Base-by-base conservation (phyloP, 495 filamentous ascomycete species). In the Penicillium flavigenum region DNA sequence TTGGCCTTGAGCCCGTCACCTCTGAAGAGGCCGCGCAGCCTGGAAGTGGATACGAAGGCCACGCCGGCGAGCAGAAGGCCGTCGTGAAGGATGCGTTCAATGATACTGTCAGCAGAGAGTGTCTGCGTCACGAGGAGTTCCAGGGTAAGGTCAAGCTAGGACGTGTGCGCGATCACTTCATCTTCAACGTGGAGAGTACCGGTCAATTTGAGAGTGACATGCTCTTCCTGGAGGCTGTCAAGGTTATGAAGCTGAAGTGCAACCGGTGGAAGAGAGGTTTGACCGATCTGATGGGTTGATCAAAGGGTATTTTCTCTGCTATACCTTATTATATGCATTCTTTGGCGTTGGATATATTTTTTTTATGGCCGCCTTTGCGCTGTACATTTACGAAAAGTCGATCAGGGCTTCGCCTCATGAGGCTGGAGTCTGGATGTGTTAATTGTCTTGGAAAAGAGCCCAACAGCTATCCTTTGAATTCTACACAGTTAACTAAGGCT, bases 61-160 rank as follows among this genome's bases (percentile, higher is more conserved):
- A 89, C 61, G 73, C 73, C 2, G 82, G 82, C 17, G 88, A 96
- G 76, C 71, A 82, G 60, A 94, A 93, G 77, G 94, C 93, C 0
- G 89, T 96, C 5, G 94, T 98, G 2, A 72, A 70, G 51, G 85
- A 97, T 73, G 76, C 92, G 0, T 85, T 88, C 73, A 88, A 87
- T 48, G 94, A 99, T 71, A 98, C 93, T 2, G 94, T 99, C 55
- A 92, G 87, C 68, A 81, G 95, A 57, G 95, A 99, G 76, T 92
- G 89, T 59, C 70, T 98, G 63, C 82, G 95, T 42, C 93, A 99
- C 68, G 83, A 85, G 41, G 95, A 98, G 72, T 98, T 99, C 79
- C 82, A 94, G 64, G 88, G 81, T 56, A 98, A 95, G 79, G 95
- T 99, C 51, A 92, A 91, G 78, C 80, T 99, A 12, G 95, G 95